Base-by-base conservation (phyloP, 2,329 filamentous ascomycete genomes). In the Colletotrichum chlorophyti region DNA sequence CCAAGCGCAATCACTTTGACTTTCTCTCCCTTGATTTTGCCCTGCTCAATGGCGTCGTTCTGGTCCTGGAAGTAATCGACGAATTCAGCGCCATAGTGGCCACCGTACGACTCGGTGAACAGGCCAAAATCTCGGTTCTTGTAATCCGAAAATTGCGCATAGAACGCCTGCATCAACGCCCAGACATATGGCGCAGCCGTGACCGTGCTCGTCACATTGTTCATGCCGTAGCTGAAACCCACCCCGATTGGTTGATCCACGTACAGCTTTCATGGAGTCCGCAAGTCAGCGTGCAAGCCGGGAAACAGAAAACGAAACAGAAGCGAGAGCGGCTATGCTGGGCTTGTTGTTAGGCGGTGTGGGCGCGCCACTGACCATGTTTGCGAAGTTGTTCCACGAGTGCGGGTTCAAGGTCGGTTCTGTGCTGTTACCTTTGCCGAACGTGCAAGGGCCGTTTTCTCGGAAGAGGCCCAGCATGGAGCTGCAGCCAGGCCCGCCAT, bases 101-200 rank as follows among this genome's bases (percentile, higher is more conserved):
- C 83, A 23, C 83, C 84, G 59, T 86, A 86, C 0, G 78, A 81
- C 61, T 81, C 76, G 5, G 81, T 78, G 49, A 80, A 83, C 51
- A 86, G 74, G 4, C 79, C 78, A 57, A 85, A 80, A 58, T 87
- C 81, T 38, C 81, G 80, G 3, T 81, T 80, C 67, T 83, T 79
- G 66, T 90, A 89, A 26, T 79, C 77, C 0, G 85, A 86, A 57
- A 90, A 90, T 26, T 84, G 80, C 5, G 82, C 76, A 52, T 86
- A 84, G 77, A 87, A 91, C 1, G 79, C 78, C 66, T 86, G 83
- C 43, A 85, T 68, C n/a, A 86, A 71, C 3, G 74, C 78, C 83
- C 83, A 86, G n/a, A 86, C 76, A 45, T 75, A 75, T 1, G 75
- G 74, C 4, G 80, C 79, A 9, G 80, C 79, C 3, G 73, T 75